Conservation (phyloP, 306 rosid genomes). For the Corylus heterophylla region DNA sequence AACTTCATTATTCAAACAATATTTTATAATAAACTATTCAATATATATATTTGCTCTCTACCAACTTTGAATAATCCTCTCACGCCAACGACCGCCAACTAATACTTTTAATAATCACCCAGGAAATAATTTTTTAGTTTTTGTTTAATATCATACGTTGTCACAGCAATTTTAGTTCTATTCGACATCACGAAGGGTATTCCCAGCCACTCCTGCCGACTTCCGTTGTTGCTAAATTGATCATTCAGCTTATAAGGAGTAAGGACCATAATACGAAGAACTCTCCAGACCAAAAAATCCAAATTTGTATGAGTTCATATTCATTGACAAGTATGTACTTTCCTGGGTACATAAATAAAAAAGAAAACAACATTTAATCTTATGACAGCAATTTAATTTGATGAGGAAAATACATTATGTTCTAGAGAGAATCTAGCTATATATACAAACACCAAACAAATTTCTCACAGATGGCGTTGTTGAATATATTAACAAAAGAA, state of each 20-base stretch:
- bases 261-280: conserved; percentile 63
- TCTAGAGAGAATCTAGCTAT: neutral
- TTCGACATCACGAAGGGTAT: conserved; percentile 36
- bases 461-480: neutral
- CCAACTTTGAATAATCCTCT: too few relatives aligned
- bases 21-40: too few relatives aligned
- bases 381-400: neutral
- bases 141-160: neutral
- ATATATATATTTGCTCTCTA: too few relatives aligned
- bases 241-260: conserved; percentile 61
- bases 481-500: neutral
- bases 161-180: too few relatives aligned
- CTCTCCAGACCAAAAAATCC: conserved; percentile 61
- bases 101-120: neutral
- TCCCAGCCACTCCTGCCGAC: conserved; percentile 68
- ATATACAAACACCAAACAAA: neutral
- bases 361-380: conserved; percentile 22
- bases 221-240: conserved; percentile 72
- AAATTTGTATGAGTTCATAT: conserved; percentile 74
- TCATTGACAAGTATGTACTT: conserved; percentile 84
- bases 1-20: too few relatives aligned
- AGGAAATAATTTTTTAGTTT: neutral
- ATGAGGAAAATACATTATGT: neutral
- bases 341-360: conserved; percentile 45
- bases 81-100: too few relatives aligned